Conservation (phyloP, 768 basidiomycete species). For the Collybiopsis luxurians region DNA sequence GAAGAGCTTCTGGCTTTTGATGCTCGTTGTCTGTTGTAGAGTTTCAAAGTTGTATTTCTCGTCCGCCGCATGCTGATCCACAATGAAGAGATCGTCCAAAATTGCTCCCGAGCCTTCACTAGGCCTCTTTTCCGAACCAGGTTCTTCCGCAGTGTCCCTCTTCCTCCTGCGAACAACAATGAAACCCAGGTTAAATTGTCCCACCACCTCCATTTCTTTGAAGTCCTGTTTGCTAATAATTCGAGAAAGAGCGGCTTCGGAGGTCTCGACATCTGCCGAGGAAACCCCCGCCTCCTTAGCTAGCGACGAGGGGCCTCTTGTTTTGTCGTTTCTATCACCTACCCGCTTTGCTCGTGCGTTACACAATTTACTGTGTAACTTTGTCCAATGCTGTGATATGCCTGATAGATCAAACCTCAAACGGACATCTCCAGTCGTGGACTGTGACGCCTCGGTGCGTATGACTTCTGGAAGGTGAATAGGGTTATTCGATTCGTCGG, state of each 20-base stretch:
- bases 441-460: conserved; percentile 18
- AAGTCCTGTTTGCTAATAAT: conserved; percentile 91
- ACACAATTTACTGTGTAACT: conserved; percentile 6
- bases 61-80: conserved; percentile 97
- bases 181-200: conserved; percentile 96
- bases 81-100: conserved; percentile 90
- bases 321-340: background rate
- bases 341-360: background rate
- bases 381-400: conserved; percentile 22
- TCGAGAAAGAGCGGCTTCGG: conserved; percentile 70
- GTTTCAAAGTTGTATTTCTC: conserved; percentile 99
- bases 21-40: conserved; percentile 84
- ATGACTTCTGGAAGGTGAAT: conserved; percentile 40
- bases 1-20: conserved; percentile 83
- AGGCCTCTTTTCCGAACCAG: conserved; percentile 9
- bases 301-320: background rate
- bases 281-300: conserved; percentile 32
- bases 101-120: conserved; percentile 11
- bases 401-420: conserved; percentile 33
- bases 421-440: conserved; percentile 19
- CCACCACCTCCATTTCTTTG: conserved; percentile 74
- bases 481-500: conserved; percentile 13
- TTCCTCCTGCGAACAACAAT: conserved; percentile 74
- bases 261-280: conserved; percentile 48
- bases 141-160: background rate